Evolutionary conservation across 1,284 basidiomycete species (phyloP).

Genomic region (Phellopilus nigrolimitatus): DNA sequence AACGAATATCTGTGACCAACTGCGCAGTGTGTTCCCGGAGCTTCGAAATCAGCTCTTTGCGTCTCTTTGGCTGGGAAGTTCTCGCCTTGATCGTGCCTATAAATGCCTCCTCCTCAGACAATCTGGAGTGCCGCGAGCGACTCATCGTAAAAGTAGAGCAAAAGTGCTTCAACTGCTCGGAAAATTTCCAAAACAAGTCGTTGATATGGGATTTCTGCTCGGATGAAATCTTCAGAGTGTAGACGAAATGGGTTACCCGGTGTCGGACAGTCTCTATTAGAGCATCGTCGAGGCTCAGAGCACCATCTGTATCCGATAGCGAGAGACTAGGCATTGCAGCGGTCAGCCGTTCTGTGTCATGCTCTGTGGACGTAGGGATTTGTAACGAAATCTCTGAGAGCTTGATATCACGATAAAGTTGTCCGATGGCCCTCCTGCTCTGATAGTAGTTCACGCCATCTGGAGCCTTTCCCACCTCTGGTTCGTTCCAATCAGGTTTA

Average conservation of each 20-base stretch:
- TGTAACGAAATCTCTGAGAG: neutral
- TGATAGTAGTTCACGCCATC: neutral
- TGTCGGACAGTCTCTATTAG: neutral
- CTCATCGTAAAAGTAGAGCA: constrained; percentile 22
- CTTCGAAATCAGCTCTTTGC: constrained; percentile 24
- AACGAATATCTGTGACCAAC: constrained; percentile 19
- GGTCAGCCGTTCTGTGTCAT: too few relatives aligned
- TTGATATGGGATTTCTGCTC: neutral
- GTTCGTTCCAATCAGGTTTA: constrained; percentile 7
- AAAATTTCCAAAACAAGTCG: constrained; percentile 19
- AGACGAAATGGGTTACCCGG: neutral
- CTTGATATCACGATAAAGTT: constrained; percentile 7
- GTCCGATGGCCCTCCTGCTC: constrained; percentile 5
- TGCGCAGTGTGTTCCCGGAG: constrained; percentile 25
- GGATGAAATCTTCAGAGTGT: neutral
- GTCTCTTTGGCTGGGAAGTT: constrained; percentile 23
- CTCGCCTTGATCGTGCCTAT: constrained; percentile 28
- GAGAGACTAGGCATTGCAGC: too few relatives aligned
- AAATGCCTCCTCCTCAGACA: constrained; percentile 29
- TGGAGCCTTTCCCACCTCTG: neutral
- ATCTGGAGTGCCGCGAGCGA: constrained; percentile 11
- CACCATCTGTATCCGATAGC: too few relatives aligned
- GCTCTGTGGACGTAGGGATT: too few relatives aligned
- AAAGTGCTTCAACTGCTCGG: constrained; percentile 24
- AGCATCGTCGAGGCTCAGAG: neutral